Evolutionary conservation across 2,329 filamentous ascomycete species (phyloP).

Genomic region (Hymenoscyphus albidus): DNA sequence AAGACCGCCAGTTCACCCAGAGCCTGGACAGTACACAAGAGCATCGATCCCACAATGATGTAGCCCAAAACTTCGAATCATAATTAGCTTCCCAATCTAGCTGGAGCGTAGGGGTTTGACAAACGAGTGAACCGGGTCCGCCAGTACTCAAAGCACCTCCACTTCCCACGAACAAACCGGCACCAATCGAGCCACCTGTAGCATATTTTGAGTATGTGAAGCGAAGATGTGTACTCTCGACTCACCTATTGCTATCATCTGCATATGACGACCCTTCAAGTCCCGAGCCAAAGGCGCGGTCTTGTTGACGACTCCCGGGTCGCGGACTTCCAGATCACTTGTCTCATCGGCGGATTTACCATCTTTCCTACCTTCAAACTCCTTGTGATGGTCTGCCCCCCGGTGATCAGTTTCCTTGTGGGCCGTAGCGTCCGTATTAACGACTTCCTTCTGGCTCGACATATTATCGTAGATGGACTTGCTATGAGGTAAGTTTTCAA

Average conservation of each 20-base stretch:
- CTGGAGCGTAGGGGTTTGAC: neutral
- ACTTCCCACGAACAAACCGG: slow-evolving; percentile 66
- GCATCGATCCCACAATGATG: slow-evolving; percentile 38
- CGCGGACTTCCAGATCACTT: slow-evolving; percentile 37
- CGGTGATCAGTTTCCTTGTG: neutral
- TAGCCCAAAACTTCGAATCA: slow-evolving; percentile 15
- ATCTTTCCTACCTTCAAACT: no score
- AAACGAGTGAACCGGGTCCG: slow-evolving; percentile 29
- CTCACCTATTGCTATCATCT: slow-evolving; percentile 46
- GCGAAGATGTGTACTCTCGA: no score
- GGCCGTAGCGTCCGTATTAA: neutral
- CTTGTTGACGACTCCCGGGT: slow-evolving; percentile 17
- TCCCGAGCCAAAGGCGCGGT: slow-evolving; percentile 14
- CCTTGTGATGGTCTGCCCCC: no score
- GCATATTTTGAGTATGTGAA: neutral
- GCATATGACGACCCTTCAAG: slow-evolving; percentile 44
- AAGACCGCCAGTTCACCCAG: slow-evolving; percentile 57
- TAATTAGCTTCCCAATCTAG: neutral
- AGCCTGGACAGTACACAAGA: slow-evolving; percentile 56
- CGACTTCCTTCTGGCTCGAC: neutral
- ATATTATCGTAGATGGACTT: neutral
- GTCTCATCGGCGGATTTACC: neutral
- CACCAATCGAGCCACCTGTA: slow-evolving; percentile 56
- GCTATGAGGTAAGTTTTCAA: neutral
- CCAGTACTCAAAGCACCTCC: slow-evolving; percentile 27